These are phyloP conservation scores for Dactylellina leptospora DNA, from an alignment of 2,329 filamentous ascomycete genomes.

Conservation along the genomic window DNA sequence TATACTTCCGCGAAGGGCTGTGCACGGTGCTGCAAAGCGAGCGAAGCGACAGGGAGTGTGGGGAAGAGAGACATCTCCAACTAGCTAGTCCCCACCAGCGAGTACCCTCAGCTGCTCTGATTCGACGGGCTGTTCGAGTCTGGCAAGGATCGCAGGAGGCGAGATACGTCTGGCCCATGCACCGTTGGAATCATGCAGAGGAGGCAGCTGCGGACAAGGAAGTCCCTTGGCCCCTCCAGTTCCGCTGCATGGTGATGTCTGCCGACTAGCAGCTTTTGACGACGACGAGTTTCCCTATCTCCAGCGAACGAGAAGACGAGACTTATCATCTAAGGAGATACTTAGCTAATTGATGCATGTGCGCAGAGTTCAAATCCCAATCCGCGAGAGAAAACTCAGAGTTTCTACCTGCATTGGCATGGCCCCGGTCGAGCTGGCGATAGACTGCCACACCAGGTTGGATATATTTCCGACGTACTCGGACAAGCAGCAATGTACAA, in stretches of 20 bases:
- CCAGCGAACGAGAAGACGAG: too few relatives aligned
- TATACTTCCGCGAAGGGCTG: background rate
- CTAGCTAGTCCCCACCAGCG: constrained; percentile 6
- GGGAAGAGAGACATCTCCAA: constrained; percentile 10
- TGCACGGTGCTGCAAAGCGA: background rate
- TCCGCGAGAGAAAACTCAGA: too few relatives aligned
- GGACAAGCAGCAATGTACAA: background rate
- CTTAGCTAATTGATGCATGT: too few relatives aligned
- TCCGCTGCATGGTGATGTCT: constrained; percentile 31
- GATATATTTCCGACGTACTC: constrained; percentile 25
- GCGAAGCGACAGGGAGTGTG: constrained; percentile 15
- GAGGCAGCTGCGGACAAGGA: background rate
- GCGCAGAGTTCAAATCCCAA: too few relatives aligned
- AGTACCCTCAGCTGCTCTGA: constrained; percentile 4
- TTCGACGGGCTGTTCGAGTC: constrained; percentile 7
- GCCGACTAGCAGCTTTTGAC: background rate
- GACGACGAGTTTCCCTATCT: background rate
- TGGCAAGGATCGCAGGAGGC: constrained; percentile 40
- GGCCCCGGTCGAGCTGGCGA: constrained; percentile 1
- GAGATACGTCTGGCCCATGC: constrained; percentile 35
- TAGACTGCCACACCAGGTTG: background rate
- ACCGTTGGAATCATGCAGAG: constrained; percentile 16
- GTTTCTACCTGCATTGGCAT: too few relatives aligned
- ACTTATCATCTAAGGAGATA: too few relatives aligned
- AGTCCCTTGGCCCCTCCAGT: background rate